phyloP scores from a whole-genome alignment of 148 eudicot genomes.

The Hydrangea macrophylla region DNA sequence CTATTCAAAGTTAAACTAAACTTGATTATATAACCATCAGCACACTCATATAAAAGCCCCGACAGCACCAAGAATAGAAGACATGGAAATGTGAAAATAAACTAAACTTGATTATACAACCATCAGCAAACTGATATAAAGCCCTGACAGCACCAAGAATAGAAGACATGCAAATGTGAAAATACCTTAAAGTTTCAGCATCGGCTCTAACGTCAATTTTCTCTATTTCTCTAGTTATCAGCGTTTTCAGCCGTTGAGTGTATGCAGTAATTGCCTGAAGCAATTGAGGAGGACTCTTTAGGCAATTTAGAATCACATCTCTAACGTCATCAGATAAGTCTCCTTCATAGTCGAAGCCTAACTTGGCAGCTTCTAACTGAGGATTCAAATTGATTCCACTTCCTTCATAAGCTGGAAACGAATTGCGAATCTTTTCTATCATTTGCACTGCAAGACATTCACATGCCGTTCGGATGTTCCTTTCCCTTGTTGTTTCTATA shows the following conservation, averaged over 20 bases:
- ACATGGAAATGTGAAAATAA: constrained; percentile 25
- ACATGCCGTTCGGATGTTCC: constrained; percentile 80
- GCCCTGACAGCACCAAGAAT: not conserved
- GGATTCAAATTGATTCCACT: constrained; percentile 77
- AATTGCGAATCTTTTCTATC: constrained; percentile 67
- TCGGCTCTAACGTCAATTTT: constrained; percentile 97
- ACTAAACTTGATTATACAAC: constrained; percentile 32
- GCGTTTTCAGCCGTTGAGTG: constrained; percentile 66
- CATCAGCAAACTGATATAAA: not conserved
- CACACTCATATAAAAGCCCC: not conserved
- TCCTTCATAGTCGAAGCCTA: constrained; percentile 74
- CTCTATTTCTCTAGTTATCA: constrained; percentile 73
- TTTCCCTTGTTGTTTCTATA: constrained; percentile 86
- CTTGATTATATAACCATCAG: not conserved
- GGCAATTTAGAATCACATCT: constrained; percentile 62
- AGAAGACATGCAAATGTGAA: constrained; percentile 3
- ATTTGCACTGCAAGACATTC: constrained; percentile 72
- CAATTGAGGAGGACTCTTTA: constrained; percentile 81
- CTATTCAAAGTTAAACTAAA: no score
- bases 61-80: not conserved
- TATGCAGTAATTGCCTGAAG: constrained; percentile 80
- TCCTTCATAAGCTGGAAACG: constrained; percentile 98
- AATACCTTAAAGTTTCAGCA: constrained; percentile 91
- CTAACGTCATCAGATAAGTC: constrained; percentile 77
- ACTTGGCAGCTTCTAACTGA: constrained; percentile 73